Conservation (phyloP, 768 basidiomycete species). For the Lactarius evosmus region DNA sequence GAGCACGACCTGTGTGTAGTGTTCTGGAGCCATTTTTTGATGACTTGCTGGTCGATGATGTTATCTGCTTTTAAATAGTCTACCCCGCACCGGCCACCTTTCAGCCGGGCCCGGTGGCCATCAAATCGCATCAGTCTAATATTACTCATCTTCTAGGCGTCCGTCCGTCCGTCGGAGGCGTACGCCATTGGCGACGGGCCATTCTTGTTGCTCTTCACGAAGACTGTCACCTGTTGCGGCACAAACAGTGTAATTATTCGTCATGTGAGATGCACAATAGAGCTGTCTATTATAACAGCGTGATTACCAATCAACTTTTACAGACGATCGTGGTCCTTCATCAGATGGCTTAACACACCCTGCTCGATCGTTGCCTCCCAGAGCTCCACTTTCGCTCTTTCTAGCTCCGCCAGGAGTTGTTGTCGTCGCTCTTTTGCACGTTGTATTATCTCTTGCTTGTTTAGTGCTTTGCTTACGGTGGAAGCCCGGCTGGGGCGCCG, state of each 20-base stretch:
- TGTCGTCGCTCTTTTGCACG: conserved; percentile 53
- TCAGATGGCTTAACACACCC: conserved; percentile 53
- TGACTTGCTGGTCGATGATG: background rate
- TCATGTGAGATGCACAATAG: background rate
- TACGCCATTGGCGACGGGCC: background rate
- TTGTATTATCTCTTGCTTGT: conserved; percentile 46
- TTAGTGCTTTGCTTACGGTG: conserved; percentile 26
- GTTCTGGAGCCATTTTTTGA: conserved; percentile 11
- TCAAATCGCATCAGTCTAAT: background rate
- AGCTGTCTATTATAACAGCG: background rate
- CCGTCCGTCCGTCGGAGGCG: background rate
- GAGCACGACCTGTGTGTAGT: conserved; percentile 69
- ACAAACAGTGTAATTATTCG: background rate
- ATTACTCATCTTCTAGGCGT: background rate
- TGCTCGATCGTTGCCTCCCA: conserved; percentile 75
- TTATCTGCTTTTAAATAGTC: background rate
- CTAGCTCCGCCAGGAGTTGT: conserved; percentile 52
- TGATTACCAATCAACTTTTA: conserved; percentile 7
- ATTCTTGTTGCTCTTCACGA: background rate
- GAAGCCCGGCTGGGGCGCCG: conserved; percentile 16
- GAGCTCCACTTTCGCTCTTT: conserved; percentile 58
- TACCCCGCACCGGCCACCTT: background rate
- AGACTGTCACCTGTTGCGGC: background rate
- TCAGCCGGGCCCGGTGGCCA: background rate
- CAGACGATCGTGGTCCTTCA: conserved; percentile 33